Base-by-base conservation (phyloP, 192 early-diverging fungal genomes). In the Linnemannia hyalina region DNA sequence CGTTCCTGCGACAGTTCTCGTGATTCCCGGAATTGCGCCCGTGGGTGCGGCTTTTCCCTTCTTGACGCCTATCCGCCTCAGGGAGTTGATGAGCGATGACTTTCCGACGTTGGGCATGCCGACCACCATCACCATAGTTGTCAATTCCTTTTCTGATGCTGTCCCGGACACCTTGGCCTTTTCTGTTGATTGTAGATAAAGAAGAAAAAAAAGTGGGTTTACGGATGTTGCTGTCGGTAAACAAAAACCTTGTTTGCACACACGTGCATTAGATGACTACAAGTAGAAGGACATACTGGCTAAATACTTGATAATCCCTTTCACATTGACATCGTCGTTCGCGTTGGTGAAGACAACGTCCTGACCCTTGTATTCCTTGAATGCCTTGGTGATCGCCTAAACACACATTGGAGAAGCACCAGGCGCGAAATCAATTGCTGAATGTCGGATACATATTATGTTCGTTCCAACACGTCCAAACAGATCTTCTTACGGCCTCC, bases 51-150 rank as follows among this genome's bases (percentile, higher is more conserved):
- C 97, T 87, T 98, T 98, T 6, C 94, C 93, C 78, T 94, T 95
- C 15, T 91, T 89, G 9, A 95, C 90, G 20, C 97, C 97, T 18
- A 96, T 82, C 57, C 94, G 86, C 40, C 98, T 90, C 74, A 99
- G 84, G 2, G 96, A 91, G 80, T 99, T 99, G 76, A 98, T 96
- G 68, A 99, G 77, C 35, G 97, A 95, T 2, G 96, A 97, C 82
- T 99, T 99, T 15, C 98, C 98, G 69, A 99, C 98, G 89, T 99
- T 99, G 7, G 98, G 98, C 92, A 98, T 94, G 8, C 98, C 98
- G 5, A 98, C 95, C 3, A 99, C 92, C 89, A 99, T 95, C 26
- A 97, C 89, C 6, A 91, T 93, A 5, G 84, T 86, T 1, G 84
- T 80, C 15, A 81, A 35, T n/a, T 86, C 84, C n/a, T 86, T 86